Conservation (phyloP, 2,329 filamentous ascomycete genomes). For the Aspergillus udagawae region DNA sequence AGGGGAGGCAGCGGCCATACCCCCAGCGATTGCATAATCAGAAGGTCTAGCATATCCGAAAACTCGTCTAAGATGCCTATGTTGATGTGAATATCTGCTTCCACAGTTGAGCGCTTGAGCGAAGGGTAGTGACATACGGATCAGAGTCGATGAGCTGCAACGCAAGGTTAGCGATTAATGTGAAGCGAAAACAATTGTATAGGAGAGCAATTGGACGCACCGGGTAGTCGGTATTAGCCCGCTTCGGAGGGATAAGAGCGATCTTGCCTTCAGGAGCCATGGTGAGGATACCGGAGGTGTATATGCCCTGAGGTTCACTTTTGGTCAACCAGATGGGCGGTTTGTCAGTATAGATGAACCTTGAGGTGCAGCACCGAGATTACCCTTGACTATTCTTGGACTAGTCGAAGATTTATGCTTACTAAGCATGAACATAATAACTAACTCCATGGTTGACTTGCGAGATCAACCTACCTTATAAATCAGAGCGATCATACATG, state of each 20-base stretch:
- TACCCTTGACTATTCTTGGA: neutral
- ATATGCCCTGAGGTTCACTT: neutral
- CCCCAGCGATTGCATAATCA: conserved; percentile 72
- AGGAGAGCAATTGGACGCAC: conserved; percentile 52
- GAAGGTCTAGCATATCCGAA: conserved; percentile 78
- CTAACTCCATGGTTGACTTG: neutral
- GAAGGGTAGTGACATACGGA: conserved; percentile 63
- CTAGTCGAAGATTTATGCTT: neutral
- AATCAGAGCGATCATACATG: neutral
- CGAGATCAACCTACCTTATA: too few species aligned
- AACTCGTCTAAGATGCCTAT: conserved; percentile 86
- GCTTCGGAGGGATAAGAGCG: conserved; percentile 68
- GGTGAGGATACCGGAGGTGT: conserved; percentile 13
- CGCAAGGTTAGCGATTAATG: conserved; percentile 18
- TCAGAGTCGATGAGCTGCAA: conserved; percentile 95
- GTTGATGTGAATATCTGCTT: conserved; percentile 27
- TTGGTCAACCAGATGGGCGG: neutral
- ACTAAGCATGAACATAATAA: neutral
- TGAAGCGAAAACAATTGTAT: neutral
- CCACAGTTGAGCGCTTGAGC: neutral
- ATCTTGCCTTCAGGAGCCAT: conserved; percentile 39
- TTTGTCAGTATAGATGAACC: neutral
- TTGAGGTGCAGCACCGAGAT: neutral
- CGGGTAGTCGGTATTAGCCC: conserved; percentile 77
- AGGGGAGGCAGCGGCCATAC: conserved; percentile 68